Evolutionary conservation across 164 flowering plant species (phyloP), one percentile per base, ranked within the genome.

Genomic region (Piper longum): DNA sequence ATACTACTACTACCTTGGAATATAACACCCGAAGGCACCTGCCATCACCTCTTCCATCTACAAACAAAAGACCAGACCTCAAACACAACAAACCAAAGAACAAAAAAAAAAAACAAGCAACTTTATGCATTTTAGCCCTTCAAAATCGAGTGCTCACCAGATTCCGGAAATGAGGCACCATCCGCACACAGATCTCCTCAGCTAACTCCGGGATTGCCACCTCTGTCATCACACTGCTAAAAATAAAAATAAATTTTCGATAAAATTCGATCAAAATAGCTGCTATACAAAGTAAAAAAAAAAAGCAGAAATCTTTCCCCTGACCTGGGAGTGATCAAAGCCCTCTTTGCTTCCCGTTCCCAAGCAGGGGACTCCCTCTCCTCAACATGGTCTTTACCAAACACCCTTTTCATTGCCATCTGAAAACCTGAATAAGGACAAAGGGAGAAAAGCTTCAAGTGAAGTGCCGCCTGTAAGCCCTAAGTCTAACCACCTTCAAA

Each of bases 91-190:
- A 48, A 26, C 3, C 11, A 48, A 48, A 48, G 52, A 12, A 48
- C 52, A 48, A 2, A 12, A 48, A 48, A 48, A 48, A 48, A 5
- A 9, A 6, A 2, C 11, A 5, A 48, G 52, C 52, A 48, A 48
- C 14, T 9, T 5, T 8, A 12, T 12, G 12, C 7, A 2, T 48
- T 48, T 5, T 12, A 48, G 7, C 6, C 9, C 9, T 48, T 8
- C 14, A 48, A 12, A 13, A 2, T 13, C n/a, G 11, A 8, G 2
- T 19, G 43, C 82, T 26, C 72, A 87, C 93, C 81, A 70, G 72
- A 56, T 43, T 69, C 48, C 88, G 78, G 12, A 85, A 2, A 9
- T 71, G 54, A 9, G 78, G 79, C 64, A 83, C 84, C 67, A 85
- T 44, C 4, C 71, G 26, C 56, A 43, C 68, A 5, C 42, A 56